Percentiles rank a stretch among this genome's conserved stretches.
These are phyloP conservation scores for Yueomyces sp. DNA, from an alignment of 805 yeast species.

Conservation along the genomic window DNA sequence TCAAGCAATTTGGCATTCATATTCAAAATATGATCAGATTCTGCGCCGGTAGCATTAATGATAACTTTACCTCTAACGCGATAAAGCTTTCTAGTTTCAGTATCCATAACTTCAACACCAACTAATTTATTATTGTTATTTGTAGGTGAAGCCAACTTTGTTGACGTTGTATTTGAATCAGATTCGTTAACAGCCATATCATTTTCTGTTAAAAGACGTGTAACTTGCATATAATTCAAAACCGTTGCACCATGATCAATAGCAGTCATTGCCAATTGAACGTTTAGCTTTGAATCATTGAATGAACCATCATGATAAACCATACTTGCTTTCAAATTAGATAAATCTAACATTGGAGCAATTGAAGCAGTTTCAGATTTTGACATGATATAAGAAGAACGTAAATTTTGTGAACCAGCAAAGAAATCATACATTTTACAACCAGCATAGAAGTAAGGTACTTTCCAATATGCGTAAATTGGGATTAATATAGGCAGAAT, in stretches of 20 bases:
- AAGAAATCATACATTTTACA: slow-evolving; percentile 84
- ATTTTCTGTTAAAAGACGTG: slow-evolving; percentile 5
- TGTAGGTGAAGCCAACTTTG: slow-evolving; percentile 51
- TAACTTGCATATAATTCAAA: slow-evolving; percentile 74
- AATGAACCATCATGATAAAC: slow-evolving; percentile 94
- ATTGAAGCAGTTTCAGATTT: slow-evolving; percentile 51
- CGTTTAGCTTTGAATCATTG: slow-evolving; percentile 84
- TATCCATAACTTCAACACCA: slow-evolving; percentile 69
- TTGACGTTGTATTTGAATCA: too few relatives aligned
- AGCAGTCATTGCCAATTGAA: slow-evolving; percentile 77
- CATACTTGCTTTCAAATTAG: slow-evolving; percentile 73
- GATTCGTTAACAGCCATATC: too few relatives aligned
- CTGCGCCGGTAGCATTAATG: slow-evolving; percentile 92
- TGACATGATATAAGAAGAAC: slow-evolving; percentile 60
- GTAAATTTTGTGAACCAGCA: slow-evolving; percentile 80
- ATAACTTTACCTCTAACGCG: slow-evolving; percentile 57
- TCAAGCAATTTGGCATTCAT: slow-evolving; percentile 71
- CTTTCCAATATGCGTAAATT: slow-evolving; percentile 92
- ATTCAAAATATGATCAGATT: slow-evolving; percentile 69
- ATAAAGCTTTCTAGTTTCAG: slow-evolving; percentile 50
- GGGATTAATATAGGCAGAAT: slow-evolving; percentile 91
- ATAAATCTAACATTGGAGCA: slow-evolving; percentile 77
- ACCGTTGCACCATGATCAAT: slow-evolving; percentile 79
- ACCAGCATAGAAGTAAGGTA: slow-evolving; percentile 86
- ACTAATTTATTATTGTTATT: slow-evolving; percentile 38